Evolutionary conservation across 2,329 filamentous ascomycete genomes (phyloP).

Genomic region (Pseudopyricularia cyperi): DNA sequence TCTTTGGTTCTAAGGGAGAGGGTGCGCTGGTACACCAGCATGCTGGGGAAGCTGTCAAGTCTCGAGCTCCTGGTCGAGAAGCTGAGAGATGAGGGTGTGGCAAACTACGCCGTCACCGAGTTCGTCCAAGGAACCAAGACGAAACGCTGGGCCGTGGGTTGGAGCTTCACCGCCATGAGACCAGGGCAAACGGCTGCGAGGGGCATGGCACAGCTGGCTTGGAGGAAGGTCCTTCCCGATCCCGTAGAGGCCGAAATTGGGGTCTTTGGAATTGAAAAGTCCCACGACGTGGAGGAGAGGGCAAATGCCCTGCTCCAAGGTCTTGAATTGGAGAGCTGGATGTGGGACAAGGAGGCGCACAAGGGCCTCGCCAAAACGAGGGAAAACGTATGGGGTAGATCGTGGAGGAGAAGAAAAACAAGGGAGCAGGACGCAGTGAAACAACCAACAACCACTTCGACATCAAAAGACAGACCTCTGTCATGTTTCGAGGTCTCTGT

Average conservation of each 20-base stretch:
- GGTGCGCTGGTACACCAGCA: slow-evolving; percentile 80
- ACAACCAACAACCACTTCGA: background rate
- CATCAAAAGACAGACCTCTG: slow-evolving; percentile 14
- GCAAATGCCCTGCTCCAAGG: slow-evolving; percentile 33
- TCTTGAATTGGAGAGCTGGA: slow-evolving; percentile 50
- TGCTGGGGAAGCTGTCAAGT: slow-evolving; percentile 73
- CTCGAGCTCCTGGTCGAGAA: slow-evolving; percentile 47
- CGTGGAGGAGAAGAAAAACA: slow-evolving; percentile 50
- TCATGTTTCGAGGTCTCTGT: slow-evolving; percentile 49
- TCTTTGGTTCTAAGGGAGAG: slow-evolving; percentile 25
- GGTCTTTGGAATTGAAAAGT: slow-evolving; percentile 30
- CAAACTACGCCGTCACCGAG: slow-evolving; percentile 72
- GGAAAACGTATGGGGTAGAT: slow-evolving; percentile 68
- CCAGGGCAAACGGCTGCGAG: slow-evolving; percentile 38
- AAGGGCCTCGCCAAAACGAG: slow-evolving; percentile 49
- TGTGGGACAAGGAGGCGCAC: slow-evolving; percentile 40
- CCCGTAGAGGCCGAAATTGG: slow-evolving; percentile 25
- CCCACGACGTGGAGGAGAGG: slow-evolving; percentile 20
- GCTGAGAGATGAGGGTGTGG: slow-evolving; percentile 41
- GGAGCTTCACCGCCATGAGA: slow-evolving; percentile 63
- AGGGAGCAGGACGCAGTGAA: slow-evolving; percentile 15
- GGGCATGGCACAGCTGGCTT: slow-evolving; percentile 24
- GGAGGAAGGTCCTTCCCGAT: slow-evolving; percentile 30
- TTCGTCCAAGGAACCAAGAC: slow-evolving; percentile 71
- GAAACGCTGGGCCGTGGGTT: slow-evolving; percentile 74